Conservation (phyloP, 192 early-diverging fungal species). For the Podila epigama region DNA sequence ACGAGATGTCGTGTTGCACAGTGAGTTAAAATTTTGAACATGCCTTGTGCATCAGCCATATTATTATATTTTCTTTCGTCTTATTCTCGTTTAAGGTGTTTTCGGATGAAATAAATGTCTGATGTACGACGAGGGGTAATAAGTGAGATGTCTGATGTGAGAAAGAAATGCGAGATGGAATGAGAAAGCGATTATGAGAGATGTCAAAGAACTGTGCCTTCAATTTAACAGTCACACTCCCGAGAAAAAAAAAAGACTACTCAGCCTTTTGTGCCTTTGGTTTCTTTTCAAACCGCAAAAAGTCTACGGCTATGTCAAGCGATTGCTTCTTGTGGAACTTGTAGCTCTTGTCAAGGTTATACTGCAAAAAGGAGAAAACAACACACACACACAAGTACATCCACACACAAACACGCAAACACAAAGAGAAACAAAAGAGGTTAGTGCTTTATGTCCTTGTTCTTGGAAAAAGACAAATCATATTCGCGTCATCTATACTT, state of each 20-base stretch:
- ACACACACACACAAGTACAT: no score
- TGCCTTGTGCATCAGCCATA: background rate
- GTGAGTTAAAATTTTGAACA: background rate
- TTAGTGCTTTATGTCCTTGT: no score
- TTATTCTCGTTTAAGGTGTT: background rate
- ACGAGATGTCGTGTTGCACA: no score
- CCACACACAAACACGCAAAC: no score
- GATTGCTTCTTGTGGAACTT: slow-evolving; percentile 80
- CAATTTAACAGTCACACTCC: background rate
- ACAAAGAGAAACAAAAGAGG: no score
- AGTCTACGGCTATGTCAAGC: slow-evolving; percentile 76
- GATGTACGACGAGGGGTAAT: no score
- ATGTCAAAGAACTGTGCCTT: no score
- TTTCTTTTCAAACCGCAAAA: slow-evolving; percentile 65
- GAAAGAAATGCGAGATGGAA: no score
- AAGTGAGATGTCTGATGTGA: no score
- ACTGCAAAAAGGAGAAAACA: slow-evolving; percentile 46
- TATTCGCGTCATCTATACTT: no score
- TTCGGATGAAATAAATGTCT: background rate
- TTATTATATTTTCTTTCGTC: background rate
- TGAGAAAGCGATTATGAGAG: no score
- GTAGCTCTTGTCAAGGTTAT: slow-evolving; percentile 83
- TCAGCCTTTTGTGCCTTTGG: background rate
- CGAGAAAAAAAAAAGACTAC: background rate
- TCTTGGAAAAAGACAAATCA: no score